Conservation (phyloP, 208 protist species). For the Spongospora subterranea region DNA sequence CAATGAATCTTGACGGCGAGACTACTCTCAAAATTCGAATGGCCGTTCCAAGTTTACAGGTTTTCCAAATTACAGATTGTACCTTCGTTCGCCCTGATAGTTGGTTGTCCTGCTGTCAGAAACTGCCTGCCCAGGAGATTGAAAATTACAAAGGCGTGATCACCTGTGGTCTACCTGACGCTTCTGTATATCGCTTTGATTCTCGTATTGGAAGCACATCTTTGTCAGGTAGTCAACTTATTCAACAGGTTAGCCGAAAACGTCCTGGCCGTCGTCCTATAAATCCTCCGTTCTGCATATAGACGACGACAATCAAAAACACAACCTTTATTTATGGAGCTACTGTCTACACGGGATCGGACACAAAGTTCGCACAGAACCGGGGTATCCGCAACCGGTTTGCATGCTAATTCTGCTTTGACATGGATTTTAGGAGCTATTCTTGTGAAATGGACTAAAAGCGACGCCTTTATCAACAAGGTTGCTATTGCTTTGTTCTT, state of each 20-base stretch:
- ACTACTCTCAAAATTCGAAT: conserved; percentile 50
- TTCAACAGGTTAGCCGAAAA: conserved; percentile 25
- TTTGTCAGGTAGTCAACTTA: conserved; percentile 64
- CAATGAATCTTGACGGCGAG: conserved; percentile 59
- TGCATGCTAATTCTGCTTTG: not conserved
- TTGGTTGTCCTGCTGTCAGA: no score
- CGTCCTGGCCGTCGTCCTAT: not conserved
- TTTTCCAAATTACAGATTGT: not conserved
- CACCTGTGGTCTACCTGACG: conserved; percentile 78
- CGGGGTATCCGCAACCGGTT: conserved; percentile 71
- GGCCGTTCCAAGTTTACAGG: not conserved
- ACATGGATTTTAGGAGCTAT: conserved; percentile 60
- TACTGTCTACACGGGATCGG: conserved; percentile 90
- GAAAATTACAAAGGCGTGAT: conserved; percentile 66
- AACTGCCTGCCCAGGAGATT: not conserved
- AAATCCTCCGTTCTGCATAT: not conserved
- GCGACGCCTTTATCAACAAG: conserved; percentile 84
- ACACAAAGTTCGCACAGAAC: conserved; percentile 92
- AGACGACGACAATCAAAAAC: conserved; percentile 76
- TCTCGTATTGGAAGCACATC: conserved; percentile 62
- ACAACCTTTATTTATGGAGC: conserved; percentile 81
- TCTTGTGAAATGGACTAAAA: conserved; percentile 87
- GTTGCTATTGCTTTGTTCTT: conserved; percentile 85
- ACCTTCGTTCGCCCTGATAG: not conserved
- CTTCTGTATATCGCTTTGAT: conserved; percentile 87